Conservation (phyloP, 768 basidiomycete species). For the Podaxis rugospora region DNA sequence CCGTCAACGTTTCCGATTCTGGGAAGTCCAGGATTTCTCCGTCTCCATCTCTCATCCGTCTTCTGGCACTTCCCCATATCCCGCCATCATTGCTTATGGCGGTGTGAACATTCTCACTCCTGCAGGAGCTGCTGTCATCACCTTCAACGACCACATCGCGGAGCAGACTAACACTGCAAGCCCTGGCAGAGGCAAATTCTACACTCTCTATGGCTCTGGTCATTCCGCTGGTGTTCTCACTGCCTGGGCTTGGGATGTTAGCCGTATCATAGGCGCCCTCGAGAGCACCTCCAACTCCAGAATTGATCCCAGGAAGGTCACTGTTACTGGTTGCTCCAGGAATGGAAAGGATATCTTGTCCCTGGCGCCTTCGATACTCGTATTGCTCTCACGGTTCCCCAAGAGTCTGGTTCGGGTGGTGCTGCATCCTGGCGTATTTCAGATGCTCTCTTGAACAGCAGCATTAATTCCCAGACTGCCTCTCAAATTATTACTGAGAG, state of each 20-base stretch:
- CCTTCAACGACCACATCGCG: conserved; percentile 49
- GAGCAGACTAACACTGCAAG: conserved; percentile 36
- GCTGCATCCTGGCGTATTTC: conserved; percentile 57
- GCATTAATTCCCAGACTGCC: conserved; percentile 46
- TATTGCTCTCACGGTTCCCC: conserved; percentile 55
- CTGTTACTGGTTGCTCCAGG: conserved; percentile 55
- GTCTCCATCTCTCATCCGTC: conserved; percentile 41
- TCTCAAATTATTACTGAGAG: conserved; percentile 56
- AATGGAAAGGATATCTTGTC: conserved; percentile 59
- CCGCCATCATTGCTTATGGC: conserved; percentile 48
- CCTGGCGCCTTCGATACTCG: conserved; percentile 56
- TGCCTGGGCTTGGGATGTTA: conserved; percentile 60
- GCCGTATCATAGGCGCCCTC: conserved; percentile 55
- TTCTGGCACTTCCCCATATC: conserved; percentile 40
- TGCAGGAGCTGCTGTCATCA: conserved; percentile 38
- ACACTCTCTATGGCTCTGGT: conserved; percentile 44
- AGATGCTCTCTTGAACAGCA: conserved; percentile 37
- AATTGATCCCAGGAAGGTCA: conserved; percentile 45
- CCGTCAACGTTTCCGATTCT: conserved; percentile 42
- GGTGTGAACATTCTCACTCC: conserved; percentile 36
- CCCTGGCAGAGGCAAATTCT: conserved; percentile 55
- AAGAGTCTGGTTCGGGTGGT: conserved; percentile 60
- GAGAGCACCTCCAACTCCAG: conserved; percentile 36
- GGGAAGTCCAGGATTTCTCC: conserved; percentile 46
- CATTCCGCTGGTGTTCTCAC: conserved; percentile 49